phyloP scores from a whole-genome alignment of 108 stramenopile genomes.

The Halocafeteria seosinensis region DNA sequence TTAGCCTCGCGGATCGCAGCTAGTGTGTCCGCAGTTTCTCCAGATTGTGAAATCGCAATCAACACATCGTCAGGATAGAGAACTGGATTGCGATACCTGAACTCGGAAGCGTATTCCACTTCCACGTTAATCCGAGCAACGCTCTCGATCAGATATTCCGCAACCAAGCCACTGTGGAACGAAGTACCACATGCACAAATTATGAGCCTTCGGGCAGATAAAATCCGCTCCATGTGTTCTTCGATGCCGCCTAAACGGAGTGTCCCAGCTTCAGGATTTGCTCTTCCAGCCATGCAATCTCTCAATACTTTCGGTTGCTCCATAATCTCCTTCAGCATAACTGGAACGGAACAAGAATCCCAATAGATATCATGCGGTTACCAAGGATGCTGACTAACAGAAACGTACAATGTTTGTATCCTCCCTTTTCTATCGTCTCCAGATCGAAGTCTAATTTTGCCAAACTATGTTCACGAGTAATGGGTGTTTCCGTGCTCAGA shows the following conservation, averaged over 20 bases:
- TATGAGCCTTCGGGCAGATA: slow-evolving; percentile 13
- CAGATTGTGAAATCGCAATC: slow-evolving; percentile 81
- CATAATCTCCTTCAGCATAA: slow-evolving; percentile 54
- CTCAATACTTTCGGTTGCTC: slow-evolving; percentile 71
- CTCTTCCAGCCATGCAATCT: slow-evolving; percentile 69
- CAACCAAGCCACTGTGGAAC: slow-evolving; percentile 74
- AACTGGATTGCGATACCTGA: slow-evolving; percentile 5
- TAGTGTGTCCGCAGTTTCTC: slow-evolving; percentile 92
- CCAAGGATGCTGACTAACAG: too few species aligned
- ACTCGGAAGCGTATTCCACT: slow-evolving; percentile 19
- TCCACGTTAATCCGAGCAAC: slow-evolving; percentile 71
- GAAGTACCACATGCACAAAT: slow-evolving; percentile 79
- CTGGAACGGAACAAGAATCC: too few species aligned
- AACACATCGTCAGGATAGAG: slow-evolving; percentile 45
- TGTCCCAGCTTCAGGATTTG: slow-evolving; percentile 17
- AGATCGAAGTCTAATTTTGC: slow-evolving; percentile 4
- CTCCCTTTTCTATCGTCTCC: slow-evolving; percentile 15
- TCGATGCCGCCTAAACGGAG: slow-evolving; percentile 4
- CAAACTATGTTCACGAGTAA: not conserved
- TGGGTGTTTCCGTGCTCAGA: not conserved
- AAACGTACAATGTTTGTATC: slow-evolving; percentile 77
- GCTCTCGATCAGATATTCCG: slow-evolving; percentile 86
- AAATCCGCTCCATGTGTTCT: not conserved
- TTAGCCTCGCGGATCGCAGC: slow-evolving; percentile 63
- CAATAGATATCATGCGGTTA: too few species aligned